These are phyloP conservation scores for Clitocybe nebularis DNA, from an alignment of 1,284 basidiomycete genomes.

Conservation along the genomic window DNA sequence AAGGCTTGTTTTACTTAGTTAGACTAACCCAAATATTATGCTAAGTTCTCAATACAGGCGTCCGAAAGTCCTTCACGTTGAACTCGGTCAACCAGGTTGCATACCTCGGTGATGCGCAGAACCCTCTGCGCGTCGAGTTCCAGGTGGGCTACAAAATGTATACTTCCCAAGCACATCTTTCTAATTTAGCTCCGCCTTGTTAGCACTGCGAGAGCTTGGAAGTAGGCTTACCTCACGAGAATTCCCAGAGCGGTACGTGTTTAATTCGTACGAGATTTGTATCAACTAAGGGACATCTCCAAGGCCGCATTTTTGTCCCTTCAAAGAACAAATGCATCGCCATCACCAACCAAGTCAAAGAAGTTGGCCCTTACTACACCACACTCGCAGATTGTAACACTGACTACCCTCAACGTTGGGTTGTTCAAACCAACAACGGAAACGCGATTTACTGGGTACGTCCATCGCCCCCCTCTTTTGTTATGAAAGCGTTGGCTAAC, in stretches of 20 bases:
- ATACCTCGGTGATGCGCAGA: constrained; percentile 7
- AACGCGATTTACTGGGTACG: constrained; percentile 1
- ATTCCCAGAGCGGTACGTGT: constrained; percentile 5
- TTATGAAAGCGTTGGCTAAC: background rate
- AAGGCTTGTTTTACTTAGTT: background rate
- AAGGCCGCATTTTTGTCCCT: constrained; percentile 9
- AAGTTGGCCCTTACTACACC: constrained; percentile 3
- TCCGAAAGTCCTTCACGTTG: constrained; percentile 9
- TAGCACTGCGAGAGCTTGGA: constrained; percentile 9
- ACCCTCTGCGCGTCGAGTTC: constrained; percentile 9
- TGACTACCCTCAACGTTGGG: background rate
- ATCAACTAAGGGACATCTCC: no score
- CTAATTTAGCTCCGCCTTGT: background rate
- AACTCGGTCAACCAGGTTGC: constrained; percentile 7
- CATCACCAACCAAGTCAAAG: constrained; percentile 6
- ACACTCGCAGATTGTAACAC: constrained; percentile 3
- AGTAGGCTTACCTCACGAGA: constrained; percentile 9
- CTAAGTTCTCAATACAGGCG: constrained; percentile 2
- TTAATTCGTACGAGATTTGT: background rate
- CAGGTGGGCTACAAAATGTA: background rate
- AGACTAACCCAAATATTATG: no score
- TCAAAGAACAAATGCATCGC: constrained; percentile 4
- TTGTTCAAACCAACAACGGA: background rate
- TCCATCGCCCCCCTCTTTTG: background rate
- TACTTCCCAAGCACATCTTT: background rate